Percentiles rank a stretch among this genome's conserved stretches.
Conservation (phyloP, 805 yeast genomes). For the Maudiozyma barnettii region DNA sequence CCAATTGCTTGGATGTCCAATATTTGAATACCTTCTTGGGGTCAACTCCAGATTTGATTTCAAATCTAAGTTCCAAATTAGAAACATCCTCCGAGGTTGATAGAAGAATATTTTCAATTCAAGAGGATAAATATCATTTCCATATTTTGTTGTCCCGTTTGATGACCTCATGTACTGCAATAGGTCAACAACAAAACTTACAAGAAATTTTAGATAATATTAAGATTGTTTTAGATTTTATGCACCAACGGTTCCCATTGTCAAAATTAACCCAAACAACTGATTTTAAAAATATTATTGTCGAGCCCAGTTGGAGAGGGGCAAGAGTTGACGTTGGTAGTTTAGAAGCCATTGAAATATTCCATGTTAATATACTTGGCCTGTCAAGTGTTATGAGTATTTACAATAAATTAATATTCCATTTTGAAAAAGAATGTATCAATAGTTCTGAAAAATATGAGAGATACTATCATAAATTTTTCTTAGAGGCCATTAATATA, state of each 20-base stretch:
- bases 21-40: constrained; percentile 7
- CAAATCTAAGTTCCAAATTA: not conserved
- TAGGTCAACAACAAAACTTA: constrained; percentile 5
- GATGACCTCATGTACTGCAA: constrained; percentile 4
- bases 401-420: constrained; percentile 5
- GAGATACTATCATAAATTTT: constrained; percentile 7
- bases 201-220: constrained; percentile 8
- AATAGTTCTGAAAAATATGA: constrained; percentile 4
- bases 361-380: constrained; percentile 11
- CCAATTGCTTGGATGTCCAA: constrained; percentile 2
- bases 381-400: constrained; percentile 7
- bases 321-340: constrained; percentile 5
- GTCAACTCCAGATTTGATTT: not conserved
- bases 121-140: constrained; percentile 12
- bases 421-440: constrained; percentile 11
- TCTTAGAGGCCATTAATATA: constrained; percentile 2
- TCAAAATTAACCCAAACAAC: not conserved
- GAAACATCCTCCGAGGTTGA: constrained; percentile 3
- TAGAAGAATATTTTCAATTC: constrained; percentile 4
- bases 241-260: constrained; percentile 10
- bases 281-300: not conserved
- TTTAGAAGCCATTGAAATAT: constrained; percentile 6
- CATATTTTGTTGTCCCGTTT: constrained; percentile 7
- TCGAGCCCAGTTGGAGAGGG: constrained; percentile 5
- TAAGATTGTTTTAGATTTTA: constrained; percentile 1